Evolutionary conservation across 2,329 filamentous ascomycete genomes (phyloP), one percentile per base, ranked within the genome.

Genomic region (Ceratocystis diversiconidia): DNA sequence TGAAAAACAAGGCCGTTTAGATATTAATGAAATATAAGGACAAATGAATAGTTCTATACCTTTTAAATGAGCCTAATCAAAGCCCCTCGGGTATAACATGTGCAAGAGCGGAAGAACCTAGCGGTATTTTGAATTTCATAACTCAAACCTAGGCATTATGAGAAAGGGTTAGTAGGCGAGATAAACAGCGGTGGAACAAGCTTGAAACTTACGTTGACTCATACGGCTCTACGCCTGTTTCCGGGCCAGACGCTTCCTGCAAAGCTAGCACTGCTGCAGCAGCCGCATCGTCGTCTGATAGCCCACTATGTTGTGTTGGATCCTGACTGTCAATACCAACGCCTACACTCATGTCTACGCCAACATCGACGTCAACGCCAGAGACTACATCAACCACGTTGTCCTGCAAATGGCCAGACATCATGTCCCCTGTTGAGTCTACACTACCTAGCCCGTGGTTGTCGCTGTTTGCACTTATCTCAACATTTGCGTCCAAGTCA

Each of bases 261-360:
- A 63, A n/a, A 30, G 61, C 44, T 10, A 63, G 46, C 10, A 63
- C 61, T 30, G 61, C 44, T 8, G 55, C 55, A 5, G 55, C 55
- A 8, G 61, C 61, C 5, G 44, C 61, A 36, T 63, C 61, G 44
- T 63, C 61, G 10, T 52, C 44, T 32, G 61, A 48, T n/a, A 63
- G 22, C n/a, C 44, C 44, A 1, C 17, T 19, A 36, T 63, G 61
- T 12, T 62, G 61, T 17, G 25, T 59, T n/a, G 55, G 61, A 62
- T 63, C 43, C 17, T 36, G 25, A 8, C n/a, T 28, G 15, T 50
- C 43, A 19, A 46, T 46, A 5, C 30, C 61, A 12, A 52, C 61
- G 5, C n/a, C 44, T 17, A 52, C 60, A 43, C 60, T 25, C 28
- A 63, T 32, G 22, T 10, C 43, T 2, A 62, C 41, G 15, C 25